Evolutionary conservation across 2,329 filamentous ascomycete species (phyloP).

Genomic region (Paramyrothecium sp.): DNA sequence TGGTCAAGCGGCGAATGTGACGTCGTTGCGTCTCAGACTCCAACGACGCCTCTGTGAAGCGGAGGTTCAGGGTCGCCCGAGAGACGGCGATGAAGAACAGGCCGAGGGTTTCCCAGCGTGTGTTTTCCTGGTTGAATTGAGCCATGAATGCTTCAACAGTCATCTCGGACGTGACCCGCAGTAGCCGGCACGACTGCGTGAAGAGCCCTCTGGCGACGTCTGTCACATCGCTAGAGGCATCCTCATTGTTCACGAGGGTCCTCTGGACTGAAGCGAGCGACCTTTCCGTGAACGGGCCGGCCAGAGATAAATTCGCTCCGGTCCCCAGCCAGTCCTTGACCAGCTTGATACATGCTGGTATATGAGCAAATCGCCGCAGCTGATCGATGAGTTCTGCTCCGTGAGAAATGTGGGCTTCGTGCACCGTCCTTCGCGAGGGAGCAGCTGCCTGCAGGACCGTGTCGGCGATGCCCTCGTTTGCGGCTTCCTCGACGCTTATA

Average conservation of each 20-base stretch:
- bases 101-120: slow-evolving; percentile 21
- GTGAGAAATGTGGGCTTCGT: slow-evolving; percentile 4
- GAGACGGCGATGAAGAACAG: slow-evolving; percentile 19
- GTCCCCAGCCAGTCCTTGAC: slow-evolving; percentile 6
- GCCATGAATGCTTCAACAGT: slow-evolving; percentile 8
- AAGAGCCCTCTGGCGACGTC: slow-evolving; percentile 7
- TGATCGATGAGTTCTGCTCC: slow-evolving; percentile 4
- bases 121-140: slow-evolving; percentile 11
- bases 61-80: slow-evolving; percentile 17
- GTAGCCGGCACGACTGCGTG: slow-evolving; percentile 3
- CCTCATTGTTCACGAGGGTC: background rate
- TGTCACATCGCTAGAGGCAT: background rate
- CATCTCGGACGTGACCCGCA: slow-evolving; percentile 3
- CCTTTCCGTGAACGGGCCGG: slow-evolving; percentile 3
- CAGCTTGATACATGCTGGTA: slow-evolving; percentile 2
- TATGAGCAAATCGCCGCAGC: slow-evolving; percentile 2
- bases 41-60: slow-evolving; percentile 6
- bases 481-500: background rate
- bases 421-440: background rate
- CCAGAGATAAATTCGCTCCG: slow-evolving; percentile 7
- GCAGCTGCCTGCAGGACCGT: background rate
- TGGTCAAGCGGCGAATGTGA: slow-evolving; percentile 12
- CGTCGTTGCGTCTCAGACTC: slow-evolving; percentile 11
- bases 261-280: background rate
- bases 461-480: background rate